Conservation (phyloP, 1,284 basidiomycete genomes). For the Crepidotus sp. region DNA sequence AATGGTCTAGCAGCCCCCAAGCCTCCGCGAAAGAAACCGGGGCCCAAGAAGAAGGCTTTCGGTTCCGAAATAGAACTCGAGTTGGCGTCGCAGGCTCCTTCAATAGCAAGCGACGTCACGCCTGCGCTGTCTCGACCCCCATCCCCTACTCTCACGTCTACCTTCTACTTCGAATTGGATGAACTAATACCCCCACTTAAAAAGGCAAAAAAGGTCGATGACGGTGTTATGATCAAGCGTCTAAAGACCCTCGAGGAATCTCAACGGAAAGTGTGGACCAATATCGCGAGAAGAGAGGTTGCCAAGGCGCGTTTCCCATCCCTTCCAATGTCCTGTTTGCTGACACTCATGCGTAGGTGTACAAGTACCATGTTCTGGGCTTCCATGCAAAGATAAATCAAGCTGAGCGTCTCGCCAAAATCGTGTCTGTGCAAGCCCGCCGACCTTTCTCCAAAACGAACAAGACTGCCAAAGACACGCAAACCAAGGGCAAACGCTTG, state of each 20-base stretch:
- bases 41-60: slow-evolving; percentile 32
- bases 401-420: slow-evolving; percentile 68
- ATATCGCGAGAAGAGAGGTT: slow-evolving; percentile 74
- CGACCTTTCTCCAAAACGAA: slow-evolving; percentile 72
- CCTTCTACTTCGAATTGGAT: slow-evolving; percentile 62
- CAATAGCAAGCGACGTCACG: slow-evolving; percentile 47
- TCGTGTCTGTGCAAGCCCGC: slow-evolving; percentile 76
- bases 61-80: slow-evolving; percentile 43
- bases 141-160: slow-evolving; percentile 49
- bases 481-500: slow-evolving; percentile 79
- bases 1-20: slow-evolving; percentile 31
- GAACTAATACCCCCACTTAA: slow-evolving; percentile 59
- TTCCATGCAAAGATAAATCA: slow-evolving; percentile 59
- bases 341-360: slow-evolving; percentile 46
- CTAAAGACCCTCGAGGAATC: slow-evolving; percentile 73
- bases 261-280: slow-evolving; percentile 81
- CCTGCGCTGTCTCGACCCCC: slow-evolving; percentile 47
- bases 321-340: slow-evolving; percentile 5
- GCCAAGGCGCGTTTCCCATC: slow-evolving; percentile 49
- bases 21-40: slow-evolving; percentile 31
- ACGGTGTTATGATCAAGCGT: slow-evolving; percentile 60
- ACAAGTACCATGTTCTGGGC: slow-evolving; percentile 66
- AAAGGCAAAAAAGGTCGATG: slow-evolving; percentile 68
- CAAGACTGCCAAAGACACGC: slow-evolving; percentile 82
- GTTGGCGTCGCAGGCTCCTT: slow-evolving; percentile 45